Percentiles rank a stretch among this genome's conserved stretches.
Evolutionary conservation across 192 early-diverging fungal species (phyloP).

Genomic region (Radiomyces spectabilis): DNA sequence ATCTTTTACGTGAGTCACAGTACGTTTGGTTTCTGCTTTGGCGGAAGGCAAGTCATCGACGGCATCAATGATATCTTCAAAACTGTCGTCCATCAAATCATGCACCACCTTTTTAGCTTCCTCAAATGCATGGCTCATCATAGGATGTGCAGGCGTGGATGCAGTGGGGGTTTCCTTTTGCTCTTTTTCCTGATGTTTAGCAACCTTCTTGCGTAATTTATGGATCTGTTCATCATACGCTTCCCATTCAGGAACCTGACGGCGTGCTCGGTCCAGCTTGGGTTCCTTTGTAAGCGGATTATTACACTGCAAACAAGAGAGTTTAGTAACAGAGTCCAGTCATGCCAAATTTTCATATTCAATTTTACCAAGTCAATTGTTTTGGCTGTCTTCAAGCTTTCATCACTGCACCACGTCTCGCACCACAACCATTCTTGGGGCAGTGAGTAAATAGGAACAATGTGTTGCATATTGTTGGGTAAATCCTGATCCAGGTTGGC

Average conservation of each 20-base stretch:
- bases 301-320: slow-evolving; percentile 65
- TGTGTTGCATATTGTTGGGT: slow-evolving; percentile 93
- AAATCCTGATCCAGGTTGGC: slow-evolving; percentile 98
- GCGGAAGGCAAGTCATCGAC: too few relatives aligned
- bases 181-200: too few relatives aligned
- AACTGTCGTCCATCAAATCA: too few relatives aligned
- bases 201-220: slow-evolving; percentile 3
- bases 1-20: too few relatives aligned
- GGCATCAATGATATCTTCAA: too few relatives aligned
- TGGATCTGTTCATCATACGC: slow-evolving; percentile 67
- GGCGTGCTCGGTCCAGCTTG: slow-evolving; percentile 88
- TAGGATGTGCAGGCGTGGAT: too few relatives aligned
- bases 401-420: slow-evolving; percentile 97
- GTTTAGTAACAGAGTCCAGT: not conserved
- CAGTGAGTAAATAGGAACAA: slow-evolving; percentile 86
- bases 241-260: slow-evolving; percentile 94
- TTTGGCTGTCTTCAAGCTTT: slow-evolving; percentile 74
- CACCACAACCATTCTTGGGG: slow-evolving; percentile 99
- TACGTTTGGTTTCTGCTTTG: too few relatives aligned
- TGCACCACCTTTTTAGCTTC: too few relatives aligned
- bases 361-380: slow-evolving; percentile 88
- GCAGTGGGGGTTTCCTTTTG: too few relatives aligned
- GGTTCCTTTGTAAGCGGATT: slow-evolving; percentile 98
- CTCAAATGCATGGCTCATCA: too few relatives aligned
- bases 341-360: too few relatives aligned